Percentiles rank a stretch among this genome's conserved stretches.
Evolutionary conservation across 768 basidiomycete species (phyloP).

Genomic region (Agrocybe pediades): DNA sequence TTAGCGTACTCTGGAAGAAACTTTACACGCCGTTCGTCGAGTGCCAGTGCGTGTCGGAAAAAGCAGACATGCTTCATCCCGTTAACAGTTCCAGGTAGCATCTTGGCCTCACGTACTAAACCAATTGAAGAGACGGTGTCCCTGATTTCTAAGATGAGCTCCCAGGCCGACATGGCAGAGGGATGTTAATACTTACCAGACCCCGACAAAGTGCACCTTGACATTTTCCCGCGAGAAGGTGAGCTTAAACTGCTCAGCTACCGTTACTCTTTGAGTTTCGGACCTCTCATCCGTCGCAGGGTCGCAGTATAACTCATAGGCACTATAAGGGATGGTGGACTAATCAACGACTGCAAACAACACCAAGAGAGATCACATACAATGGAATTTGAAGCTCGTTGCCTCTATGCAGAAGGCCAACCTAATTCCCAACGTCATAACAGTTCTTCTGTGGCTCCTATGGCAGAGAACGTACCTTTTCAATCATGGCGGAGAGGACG

Average conservation of each 20-base stretch:
- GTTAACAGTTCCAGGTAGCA: conserved; percentile 30
- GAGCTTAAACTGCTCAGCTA: conserved; percentile 10
- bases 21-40: conserved; percentile 49
- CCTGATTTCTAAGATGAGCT: too few species aligned
- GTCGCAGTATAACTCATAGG: conserved; percentile 17
- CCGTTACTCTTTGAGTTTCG: not conserved
- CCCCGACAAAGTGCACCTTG: conserved; percentile 45
- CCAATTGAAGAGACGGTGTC: conserved; percentile 52
- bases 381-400: too few species aligned
- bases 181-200: conserved; percentile 31
- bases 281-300: too few species aligned
- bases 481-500: too few species aligned
- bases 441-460: not conserved
- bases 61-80: conserved; percentile 33
- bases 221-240: conserved; percentile 25
- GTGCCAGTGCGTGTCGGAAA: conserved; percentile 48
- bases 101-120: conserved; percentile 24
- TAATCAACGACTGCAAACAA: not conserved
- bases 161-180: too few species aligned
- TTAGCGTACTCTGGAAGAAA: conserved; percentile 45
- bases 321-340: not conserved
- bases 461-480: conserved; percentile 23
- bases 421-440: conserved; percentile 24
- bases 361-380: too few species aligned
- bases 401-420: conserved; percentile 41